phyloP scores from a whole-genome alignment of 73 alveolate species.

The Tetrahymena malaccensis region DNA sequence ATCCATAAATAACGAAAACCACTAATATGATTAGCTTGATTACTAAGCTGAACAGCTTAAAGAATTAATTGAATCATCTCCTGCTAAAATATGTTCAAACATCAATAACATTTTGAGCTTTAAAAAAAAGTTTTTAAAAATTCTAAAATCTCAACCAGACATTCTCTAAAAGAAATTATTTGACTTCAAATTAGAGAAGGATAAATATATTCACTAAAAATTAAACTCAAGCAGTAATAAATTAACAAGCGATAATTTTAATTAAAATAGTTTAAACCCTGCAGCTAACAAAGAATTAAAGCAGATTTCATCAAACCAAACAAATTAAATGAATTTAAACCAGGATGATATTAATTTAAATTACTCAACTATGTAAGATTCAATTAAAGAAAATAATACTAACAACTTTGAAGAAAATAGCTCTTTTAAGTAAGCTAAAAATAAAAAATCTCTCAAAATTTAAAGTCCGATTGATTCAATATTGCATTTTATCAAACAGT shows the following conservation, averaged over 20 bases:
- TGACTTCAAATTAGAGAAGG: not conserved
- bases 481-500: not conserved
- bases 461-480: not conserved
- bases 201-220: not conserved
- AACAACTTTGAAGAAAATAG: not conserved
- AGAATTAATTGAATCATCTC: not conserved
- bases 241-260: too few relatives aligned
- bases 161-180: not conserved
- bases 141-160: not conserved
- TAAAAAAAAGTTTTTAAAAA: not conserved
- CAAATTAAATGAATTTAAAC: too few relatives aligned
- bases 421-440: too few relatives aligned
- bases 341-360: not conserved
- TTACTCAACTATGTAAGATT: not conserved
- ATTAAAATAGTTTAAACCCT: not conserved
- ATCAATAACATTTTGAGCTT: not conserved
- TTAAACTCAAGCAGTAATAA: not conserved
- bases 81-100: not conserved
- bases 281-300: not conserved
- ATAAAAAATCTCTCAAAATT: not conserved
- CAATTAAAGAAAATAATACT: not conserved
- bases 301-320: too few relatives aligned
- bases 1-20: not conserved
- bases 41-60: not conserved
- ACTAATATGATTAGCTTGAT: not conserved